Conservation (phyloP, 2,329 filamentous ascomycete species). For the Nothophaeocryptopus gaeumannii region DNA sequence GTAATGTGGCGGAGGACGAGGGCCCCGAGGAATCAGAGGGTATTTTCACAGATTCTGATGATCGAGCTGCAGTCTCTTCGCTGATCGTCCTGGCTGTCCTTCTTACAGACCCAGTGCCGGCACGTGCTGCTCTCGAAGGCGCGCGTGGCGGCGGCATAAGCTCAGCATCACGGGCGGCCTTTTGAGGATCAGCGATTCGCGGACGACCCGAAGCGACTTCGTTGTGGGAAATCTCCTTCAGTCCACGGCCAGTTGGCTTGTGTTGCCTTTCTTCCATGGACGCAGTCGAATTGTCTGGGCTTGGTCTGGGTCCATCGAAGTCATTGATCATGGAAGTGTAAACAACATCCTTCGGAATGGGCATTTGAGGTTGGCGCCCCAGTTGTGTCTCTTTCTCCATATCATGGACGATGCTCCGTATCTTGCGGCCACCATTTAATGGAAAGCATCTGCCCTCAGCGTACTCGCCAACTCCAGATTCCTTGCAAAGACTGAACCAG, state of each 20-base stretch:
- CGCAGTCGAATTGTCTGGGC: conserved; percentile 31
- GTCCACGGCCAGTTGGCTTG: conserved; percentile 40
- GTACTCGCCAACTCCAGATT: conserved; percentile 51
- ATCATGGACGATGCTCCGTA: conserved; percentile 50
- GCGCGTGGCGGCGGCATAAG: conserved; percentile 32
- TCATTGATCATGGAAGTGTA: conserved; percentile 41
- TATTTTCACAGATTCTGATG: conserved; percentile 25
- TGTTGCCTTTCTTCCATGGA: conserved; percentile 26
- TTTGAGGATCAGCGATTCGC: conserved; percentile 13
- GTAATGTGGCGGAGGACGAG: conserved; percentile 21
- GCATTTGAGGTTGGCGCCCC: conserved; percentile 49
- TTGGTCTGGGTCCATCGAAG: conserved; percentile 29
- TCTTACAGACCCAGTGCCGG: conserved; percentile 29
- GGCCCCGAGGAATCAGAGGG: conserved; percentile 23
- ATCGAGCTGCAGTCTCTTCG: conserved; percentile 32
- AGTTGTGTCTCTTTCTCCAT: conserved; percentile 49
- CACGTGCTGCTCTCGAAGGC: conserved; percentile 26
- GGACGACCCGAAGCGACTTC: conserved; percentile 31
- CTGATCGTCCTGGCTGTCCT: conserved; percentile 33
- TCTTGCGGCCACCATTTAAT: conserved; percentile 46
- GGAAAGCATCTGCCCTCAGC: conserved; percentile 47
- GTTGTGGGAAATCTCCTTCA: conserved; percentile 49
- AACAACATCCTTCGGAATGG: conserved; percentile 48
- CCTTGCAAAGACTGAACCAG: conserved; percentile 50
- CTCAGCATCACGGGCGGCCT: conserved; percentile 30